A percentile compares a stretch with the other conserved stretches of the same genome.
These are phyloP conservation scores for Arxiozyma heterogenica DNA, from an alignment of 1,139 yeast genomes.

Conservation along the genomic window DNA sequence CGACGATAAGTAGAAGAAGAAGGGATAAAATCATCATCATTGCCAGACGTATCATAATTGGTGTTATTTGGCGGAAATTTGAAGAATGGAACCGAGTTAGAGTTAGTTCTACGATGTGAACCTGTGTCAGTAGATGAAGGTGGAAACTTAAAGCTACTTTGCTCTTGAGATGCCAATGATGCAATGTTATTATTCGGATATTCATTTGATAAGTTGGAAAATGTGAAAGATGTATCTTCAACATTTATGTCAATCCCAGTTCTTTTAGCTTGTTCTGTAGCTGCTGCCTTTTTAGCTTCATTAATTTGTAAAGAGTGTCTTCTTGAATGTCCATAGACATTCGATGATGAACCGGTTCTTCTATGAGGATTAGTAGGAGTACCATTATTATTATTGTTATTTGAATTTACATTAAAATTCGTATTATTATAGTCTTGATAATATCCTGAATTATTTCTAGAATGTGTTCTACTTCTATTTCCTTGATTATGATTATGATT, in stretches of 20 bases:
- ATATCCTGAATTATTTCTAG: slow-evolving; percentile 29
- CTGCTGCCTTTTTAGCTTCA: slow-evolving; percentile 97
- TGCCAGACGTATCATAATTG: slow-evolving; percentile 10
- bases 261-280: slow-evolving; percentile 68
- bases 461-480: slow-evolving; percentile 28
- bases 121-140: slow-evolving; percentile 26
- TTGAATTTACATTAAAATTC: slow-evolving; percentile 11
- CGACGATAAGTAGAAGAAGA: slow-evolving; percentile 33
- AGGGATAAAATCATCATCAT: slow-evolving; percentile 27
- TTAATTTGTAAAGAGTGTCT: slow-evolving; percentile 87
- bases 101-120: slow-evolving; percentile 4
- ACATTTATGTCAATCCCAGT: slow-evolving; percentile 16
- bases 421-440: slow-evolving; percentile 19
- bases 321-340: slow-evolving; percentile 61
- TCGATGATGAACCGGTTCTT: slow-evolving; percentile 32
- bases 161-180: slow-evolving; percentile 8
- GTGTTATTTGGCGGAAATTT: slow-evolving; percentile 14
- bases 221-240: slow-evolving; percentile 12
- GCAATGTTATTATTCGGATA: slow-evolving; percentile 12
- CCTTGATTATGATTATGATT: slow-evolving; percentile 9
- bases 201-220: slow-evolving; percentile 7
- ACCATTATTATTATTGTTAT: slow-evolving; percentile 22
- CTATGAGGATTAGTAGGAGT: slow-evolving; percentile 23
- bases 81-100: slow-evolving; percentile 14
- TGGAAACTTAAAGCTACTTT: slow-evolving; percentile 45